phyloP scores from a whole-genome alignment of 2,329 filamentous ascomycete species.

The Cladosporium cucumerinum region DNA sequence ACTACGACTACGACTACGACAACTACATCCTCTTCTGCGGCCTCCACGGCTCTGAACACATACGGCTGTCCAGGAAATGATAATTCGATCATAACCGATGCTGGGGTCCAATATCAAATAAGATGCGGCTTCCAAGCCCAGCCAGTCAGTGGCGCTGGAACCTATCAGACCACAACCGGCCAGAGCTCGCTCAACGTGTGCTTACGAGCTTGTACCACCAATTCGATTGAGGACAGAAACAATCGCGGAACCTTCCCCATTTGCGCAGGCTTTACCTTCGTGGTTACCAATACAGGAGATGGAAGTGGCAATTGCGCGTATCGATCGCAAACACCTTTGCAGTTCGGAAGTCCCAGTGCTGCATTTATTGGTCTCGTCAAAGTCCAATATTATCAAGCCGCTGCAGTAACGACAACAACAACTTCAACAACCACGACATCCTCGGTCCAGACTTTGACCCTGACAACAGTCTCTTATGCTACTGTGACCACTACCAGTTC shows the following conservation, averaged over 20 bases:
- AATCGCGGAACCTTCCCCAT: neutral
- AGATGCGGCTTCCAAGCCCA: conserved; percentile 12
- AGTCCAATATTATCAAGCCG: neutral
- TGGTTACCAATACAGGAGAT: neutral
- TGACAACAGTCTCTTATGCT: neutral
- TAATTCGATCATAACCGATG: conserved; percentile 14
- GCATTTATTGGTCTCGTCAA: too few relatives aligned
- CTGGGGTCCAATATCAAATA: conserved; percentile 13
- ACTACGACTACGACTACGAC: neutral
- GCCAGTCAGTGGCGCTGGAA: neutral
- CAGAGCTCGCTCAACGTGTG: neutral
- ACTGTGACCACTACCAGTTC: conserved; percentile 5
- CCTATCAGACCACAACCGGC: neutral
- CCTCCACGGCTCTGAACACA: neutral
- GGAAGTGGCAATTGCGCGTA: neutral
- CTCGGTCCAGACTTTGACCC: neutral
- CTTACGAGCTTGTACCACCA: neutral
- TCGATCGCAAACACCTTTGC: neutral
- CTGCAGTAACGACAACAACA: neutral
- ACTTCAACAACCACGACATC: neutral
- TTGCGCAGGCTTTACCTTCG: neutral
- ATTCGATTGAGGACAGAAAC: neutral
- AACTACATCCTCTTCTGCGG: neutral
- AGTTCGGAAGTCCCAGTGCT: neutral
- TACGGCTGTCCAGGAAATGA: conserved; percentile 16